These are phyloP conservation scores for Diaporthe citriasiana DNA, from an alignment of 2,329 filamentous ascomycete species.

Conservation along the genomic window DNA sequence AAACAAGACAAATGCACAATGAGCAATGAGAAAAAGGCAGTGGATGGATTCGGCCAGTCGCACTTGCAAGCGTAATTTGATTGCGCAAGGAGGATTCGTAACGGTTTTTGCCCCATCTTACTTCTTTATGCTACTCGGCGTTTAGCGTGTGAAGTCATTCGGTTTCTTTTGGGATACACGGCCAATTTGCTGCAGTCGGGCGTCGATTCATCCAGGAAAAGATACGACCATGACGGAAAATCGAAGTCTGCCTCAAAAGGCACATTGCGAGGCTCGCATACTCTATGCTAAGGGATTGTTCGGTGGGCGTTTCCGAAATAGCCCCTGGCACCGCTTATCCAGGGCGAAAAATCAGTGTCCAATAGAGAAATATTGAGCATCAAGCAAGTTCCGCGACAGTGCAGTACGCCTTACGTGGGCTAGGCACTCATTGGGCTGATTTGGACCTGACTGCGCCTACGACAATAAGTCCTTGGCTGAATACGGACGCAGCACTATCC, in stretches of 20 bases:
- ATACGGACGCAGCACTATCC: background rate
- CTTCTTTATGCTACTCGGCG: background rate
- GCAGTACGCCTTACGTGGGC: conserved; percentile 12
- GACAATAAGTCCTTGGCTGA: conserved; percentile 7
- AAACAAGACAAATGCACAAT: conserved; percentile 42
- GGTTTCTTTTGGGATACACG: background rate
- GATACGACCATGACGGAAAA: background rate
- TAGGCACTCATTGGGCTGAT: conserved; percentile 11
- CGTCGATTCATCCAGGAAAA: background rate
- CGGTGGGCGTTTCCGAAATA: background rate
- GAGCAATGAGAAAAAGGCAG: background rate
- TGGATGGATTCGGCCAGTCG: background rate
- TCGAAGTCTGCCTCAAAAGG: conserved; percentile 1
- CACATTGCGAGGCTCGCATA: conserved; percentile 14
- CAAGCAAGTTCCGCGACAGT: background rate
- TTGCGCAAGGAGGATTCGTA: background rate
- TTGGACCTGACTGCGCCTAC: conserved; percentile 4
- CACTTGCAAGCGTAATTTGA: background rate
- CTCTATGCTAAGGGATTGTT: background rate
- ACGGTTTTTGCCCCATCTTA: background rate
- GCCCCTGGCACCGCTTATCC: no score
- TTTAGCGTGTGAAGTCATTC: background rate
- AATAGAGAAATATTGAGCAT: conserved; percentile 7
- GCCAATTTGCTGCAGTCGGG: background rate
- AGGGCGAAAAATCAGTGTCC: background rate